Base-by-base conservation (phyloP, 2,329 filamentous ascomycete species). In the Fusarium vanettenii region DNA sequence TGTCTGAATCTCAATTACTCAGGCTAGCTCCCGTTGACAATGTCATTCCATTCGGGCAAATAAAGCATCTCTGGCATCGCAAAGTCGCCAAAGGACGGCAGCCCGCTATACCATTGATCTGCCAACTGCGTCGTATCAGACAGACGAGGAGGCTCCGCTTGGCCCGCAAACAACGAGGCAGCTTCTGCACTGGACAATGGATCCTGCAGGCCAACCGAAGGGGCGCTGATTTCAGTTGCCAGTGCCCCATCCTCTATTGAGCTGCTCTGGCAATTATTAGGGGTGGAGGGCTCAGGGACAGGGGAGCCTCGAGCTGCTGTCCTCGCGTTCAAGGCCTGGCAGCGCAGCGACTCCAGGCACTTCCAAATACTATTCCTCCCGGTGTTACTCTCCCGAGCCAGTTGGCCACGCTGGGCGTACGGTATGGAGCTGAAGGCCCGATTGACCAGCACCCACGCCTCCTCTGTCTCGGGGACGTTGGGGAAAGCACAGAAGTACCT, bases 401-500 rank as follows among this genome's bases (percentile, higher is more conserved):
- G 39, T 5, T 43, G 31, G 52, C 33, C 9, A 60, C 27, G 7
- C 16, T 56, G 11, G 5, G 33, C 35, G 18, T 39, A 59, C 16
- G 56, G 33, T 37, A 59, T 25, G 6, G 33, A 39, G 16, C 56
- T 29, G 27, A 69, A 65, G 4, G 43, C 43, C 20, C 55, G 39
- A 16, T 66, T 60, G 5, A 66, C 63, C 10, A 66, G 29, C 6
- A 29, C 56, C 67, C 67, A 69, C 18, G 45, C 63, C 35, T 69
- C 55, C n/a, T 66, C 48, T 2, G 67, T 52, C 55, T 62, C 63
- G 2, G 64, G 48, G 9, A n/a, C 56, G 3, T 37, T 29, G n/a
- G 67, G 67, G 48, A 62, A 69, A 2, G 63, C 67, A 6, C 63
- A 66, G 16, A 69, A 27, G 48, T 69, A 69, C 29, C 67, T 52